These are phyloP conservation scores for Sindora glabra DNA, from an alignment of 306 rosid species.

Conservation along the genomic window DNA sequence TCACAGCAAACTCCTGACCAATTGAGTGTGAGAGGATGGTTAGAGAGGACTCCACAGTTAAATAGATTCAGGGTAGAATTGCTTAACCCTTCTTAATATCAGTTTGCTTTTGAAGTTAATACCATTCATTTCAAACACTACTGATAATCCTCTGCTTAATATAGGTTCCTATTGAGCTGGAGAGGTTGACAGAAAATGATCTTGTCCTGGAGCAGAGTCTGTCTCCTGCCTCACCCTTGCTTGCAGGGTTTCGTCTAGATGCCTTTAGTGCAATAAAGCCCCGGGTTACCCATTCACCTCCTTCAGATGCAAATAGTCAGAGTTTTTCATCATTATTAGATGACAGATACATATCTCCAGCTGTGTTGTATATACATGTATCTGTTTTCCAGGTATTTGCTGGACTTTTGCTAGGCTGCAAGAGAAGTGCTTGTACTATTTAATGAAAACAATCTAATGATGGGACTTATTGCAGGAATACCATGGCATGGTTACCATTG, in stretches of 20 bases:
- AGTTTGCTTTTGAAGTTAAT: slow-evolving; percentile 7
- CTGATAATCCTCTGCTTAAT: slow-evolving; percentile 5
- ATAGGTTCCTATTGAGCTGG: slow-evolving; percentile 89
- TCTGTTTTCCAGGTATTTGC: slow-evolving; percentile 73
- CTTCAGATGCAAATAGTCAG: slow-evolving; percentile 35
- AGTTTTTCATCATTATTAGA: slow-evolving; percentile 50
- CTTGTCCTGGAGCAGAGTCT: slow-evolving; percentile 68
- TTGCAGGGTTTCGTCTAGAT: slow-evolving; percentile 92
- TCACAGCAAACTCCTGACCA: slow-evolving; percentile 61
- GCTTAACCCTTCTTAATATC: not conserved
- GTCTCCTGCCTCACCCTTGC: slow-evolving; percentile 62
- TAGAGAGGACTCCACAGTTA: slow-evolving; percentile 76
- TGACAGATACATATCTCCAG: slow-evolving; percentile 79
- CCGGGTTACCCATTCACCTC: slow-evolving; percentile 83
- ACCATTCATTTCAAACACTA: not conserved
- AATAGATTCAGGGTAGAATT: slow-evolving; percentile 74
- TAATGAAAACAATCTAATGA: slow-evolving; percentile 8
- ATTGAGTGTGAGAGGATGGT: slow-evolving; percentile 43
- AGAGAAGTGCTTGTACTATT: not conserved
- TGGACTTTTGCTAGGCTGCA: slow-evolving; percentile 10
- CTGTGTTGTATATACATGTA: slow-evolving; percentile 71
- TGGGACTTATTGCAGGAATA: slow-evolving; percentile 52
- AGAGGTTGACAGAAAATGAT: slow-evolving; percentile 67
- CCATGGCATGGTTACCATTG: slow-evolving; percentile 50
- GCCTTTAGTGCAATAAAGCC: slow-evolving; percentile 83